Evolutionary conservation across 495 filamentous ascomycete species (phyloP), one percentile per base, ranked within the genome.

Genomic region (Chaetomidium leptoderma): DNA sequence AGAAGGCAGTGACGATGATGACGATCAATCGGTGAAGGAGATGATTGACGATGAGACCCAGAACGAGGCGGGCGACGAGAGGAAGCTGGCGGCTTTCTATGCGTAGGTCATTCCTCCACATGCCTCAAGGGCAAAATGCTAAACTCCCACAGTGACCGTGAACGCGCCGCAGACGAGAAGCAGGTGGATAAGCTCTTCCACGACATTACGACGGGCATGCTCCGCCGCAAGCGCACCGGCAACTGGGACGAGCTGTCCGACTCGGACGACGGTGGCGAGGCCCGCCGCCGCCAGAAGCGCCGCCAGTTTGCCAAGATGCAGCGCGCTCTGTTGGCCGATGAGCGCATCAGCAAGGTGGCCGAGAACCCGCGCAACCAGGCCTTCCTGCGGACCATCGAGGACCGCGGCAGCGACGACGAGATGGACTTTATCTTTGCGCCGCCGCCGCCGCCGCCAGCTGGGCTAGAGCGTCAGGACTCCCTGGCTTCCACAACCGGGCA

Each of bases 231-330:
- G 63, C 81, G 87, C 42, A 85, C 82, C 48, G 83, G 80, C 24
- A 84, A 86, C 58, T 87, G 87, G 66, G 83, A 88, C 43, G 90
- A 95, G 59, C 80, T 96, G 21, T 89, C 87, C 10, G 92, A 96
- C 66, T 88, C 87, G 5, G 91, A 95, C 39, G 92, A 97, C 65
- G 89, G 89, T 47, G 85, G 80, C 2, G 81, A 88, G 63, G 85
- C 89, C 27, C 82, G 86, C 42, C 84, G 88, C 30, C 82, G 91
- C 7, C 81, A 85, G 73, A 97, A 95, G 72, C 85, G 92, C 43
- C 76, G 84, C 55, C 88, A 97, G 63, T 92, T 95, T 70, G 88
- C 90, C 23, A 89, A 88, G 72, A 95, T 96, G 89, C 86, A 90
- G 46, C 90, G 88, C 65, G 88, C 90, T 16, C 78, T 99, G 9